These are phyloP conservation scores for Miamiensis avidus DNA, from an alignment of 169 alveolate species.

Conservation along the genomic window DNA sequence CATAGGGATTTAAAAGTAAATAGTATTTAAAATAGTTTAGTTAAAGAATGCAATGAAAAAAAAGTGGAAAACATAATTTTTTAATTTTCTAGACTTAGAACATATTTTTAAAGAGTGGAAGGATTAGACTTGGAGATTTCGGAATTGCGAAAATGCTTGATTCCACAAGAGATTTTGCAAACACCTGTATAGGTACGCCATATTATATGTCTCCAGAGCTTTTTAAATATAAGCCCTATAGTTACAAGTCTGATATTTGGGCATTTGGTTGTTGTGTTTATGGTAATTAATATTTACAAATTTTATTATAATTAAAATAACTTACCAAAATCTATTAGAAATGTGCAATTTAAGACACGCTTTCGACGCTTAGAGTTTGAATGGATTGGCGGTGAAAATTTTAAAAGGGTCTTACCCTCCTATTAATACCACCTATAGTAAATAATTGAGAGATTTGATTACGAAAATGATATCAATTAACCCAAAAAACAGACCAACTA, in stretches of 20 bases:
- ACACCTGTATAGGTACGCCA: constrained; percentile 92
- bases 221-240: constrained; percentile 84
- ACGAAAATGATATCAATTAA: constrained; percentile 78
- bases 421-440: constrained; percentile 70
- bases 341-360: constrained; percentile 88
- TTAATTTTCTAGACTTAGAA: constrained; percentile 76
- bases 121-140: constrained; percentile 92
- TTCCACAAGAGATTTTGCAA: constrained; percentile 87
- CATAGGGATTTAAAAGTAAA: constrained; percentile 86
- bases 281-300: too few relatives aligned
- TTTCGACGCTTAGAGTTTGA: constrained; percentile 84
- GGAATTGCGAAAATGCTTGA: constrained; percentile 93
- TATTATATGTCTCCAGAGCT: constrained; percentile 94
- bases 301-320: too few relatives aligned
- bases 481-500: constrained; percentile 83
- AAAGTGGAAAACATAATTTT: background rate
- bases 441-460: constrained; percentile 77
- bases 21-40: too few relatives aligned
- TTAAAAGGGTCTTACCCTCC: constrained; percentile 85
- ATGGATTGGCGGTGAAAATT: constrained; percentile 88
- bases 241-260: constrained; percentile 89
- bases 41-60: too few relatives aligned
- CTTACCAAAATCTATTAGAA: constrained; percentile 74
- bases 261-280: constrained; percentile 88
- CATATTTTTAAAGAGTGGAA: constrained; percentile 87